These are phyloP conservation scores for Deakozyma indianensis DNA, from an alignment of 805 yeast genomes.

Conservation along the genomic window DNA sequence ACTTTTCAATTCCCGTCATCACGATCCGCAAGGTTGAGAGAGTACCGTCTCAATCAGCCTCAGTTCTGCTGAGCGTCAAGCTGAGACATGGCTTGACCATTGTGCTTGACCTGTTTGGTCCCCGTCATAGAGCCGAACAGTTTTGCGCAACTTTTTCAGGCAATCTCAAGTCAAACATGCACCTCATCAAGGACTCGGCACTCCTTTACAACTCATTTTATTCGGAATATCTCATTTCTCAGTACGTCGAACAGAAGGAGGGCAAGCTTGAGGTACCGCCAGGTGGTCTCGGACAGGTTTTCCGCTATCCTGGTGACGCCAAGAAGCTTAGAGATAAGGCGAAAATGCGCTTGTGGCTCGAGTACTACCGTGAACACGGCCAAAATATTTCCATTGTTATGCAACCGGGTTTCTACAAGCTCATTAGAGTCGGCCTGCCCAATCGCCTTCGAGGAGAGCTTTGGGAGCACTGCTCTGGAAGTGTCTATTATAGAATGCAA, in stretches of 20 bases:
- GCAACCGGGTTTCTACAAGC: conserved; percentile 64
- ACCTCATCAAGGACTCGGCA: conserved; percentile 40
- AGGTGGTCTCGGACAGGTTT: conserved; percentile 78
- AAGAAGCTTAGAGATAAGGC: conserved; percentile 62
- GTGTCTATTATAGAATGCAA: conserved; percentile 58
- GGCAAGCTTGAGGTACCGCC: conserved; percentile 31
- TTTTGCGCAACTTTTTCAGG: conserved; percentile 59
- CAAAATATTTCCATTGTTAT: conserved; percentile 63
- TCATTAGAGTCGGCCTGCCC: conserved; percentile 87
- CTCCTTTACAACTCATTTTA: conserved; percentile 57
- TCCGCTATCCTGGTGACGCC: conserved; percentile 84
- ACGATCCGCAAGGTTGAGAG: conserved; percentile 78
- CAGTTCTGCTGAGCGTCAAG: conserved; percentile 61
- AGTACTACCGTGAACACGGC: conserved; percentile 72
- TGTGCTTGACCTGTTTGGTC: conserved; percentile 61
- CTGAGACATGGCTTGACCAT: conserved; percentile 53
- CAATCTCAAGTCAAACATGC: conserved; percentile 46
- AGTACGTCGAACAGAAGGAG: not conserved
- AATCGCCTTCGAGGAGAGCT: conserved; percentile 87
- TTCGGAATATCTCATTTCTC: conserved; percentile 59
- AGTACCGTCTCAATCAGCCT: conserved; percentile 58
- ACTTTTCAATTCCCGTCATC: conserved; percentile 57
- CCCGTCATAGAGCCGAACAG: conserved; percentile 62
- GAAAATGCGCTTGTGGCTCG: conserved; percentile 88
- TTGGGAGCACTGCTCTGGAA: conserved; percentile 89